Base-by-base conservation (phyloP, 192 early-diverging fungal genomes). In the Umbelopsis isabellina region DNA sequence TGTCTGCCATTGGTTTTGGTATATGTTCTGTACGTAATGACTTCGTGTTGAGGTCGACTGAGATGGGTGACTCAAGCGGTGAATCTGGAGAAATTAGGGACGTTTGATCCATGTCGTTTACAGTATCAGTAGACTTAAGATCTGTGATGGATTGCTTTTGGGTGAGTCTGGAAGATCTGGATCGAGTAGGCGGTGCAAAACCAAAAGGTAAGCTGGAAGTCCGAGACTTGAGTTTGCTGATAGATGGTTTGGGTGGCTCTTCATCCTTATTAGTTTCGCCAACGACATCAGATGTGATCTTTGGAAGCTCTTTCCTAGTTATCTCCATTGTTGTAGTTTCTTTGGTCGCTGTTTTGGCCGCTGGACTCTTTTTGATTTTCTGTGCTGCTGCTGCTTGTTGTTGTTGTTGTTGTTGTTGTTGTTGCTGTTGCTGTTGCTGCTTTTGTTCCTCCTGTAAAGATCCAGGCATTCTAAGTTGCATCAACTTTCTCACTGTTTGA, bases 391-490 rank as follows among this genome's bases (percentile, higher is more conserved):
- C 27, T 75, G 46, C 68, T 55, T 65, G 68, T 11, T 72, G 70
- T 41, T 66, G 69, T 35, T 70, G 70, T 11, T 75, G 73, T 61
- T 50, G 72, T 55, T 10, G 68, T 74, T 80, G 73, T 9, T 51
- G 71, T 55, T 65, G 68, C 16, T 72, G 70, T 41, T 66, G 69
- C 25, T 70, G 70, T 11, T 75, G 73, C 58, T 50, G 72, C 65
- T 10, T 70, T 74, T 80, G 73, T 9, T 77, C 77, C 13, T 77
- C 77, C 23, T 83, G 75, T 27, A 81, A 78, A 11, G 80, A 64
- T 49, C 83, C 84, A 25, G 75, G 71, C 52, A 83, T 76, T 22
- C 80, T 72, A 16, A 85, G 67, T 48, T 85, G 84, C 82, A 85
- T 79, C 13, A 85, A 64, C 48, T 79, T 78, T 49, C 71, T 67